Evolutionary conservation across 345 rosid species (phyloP).

Genomic region (Syzygium grande): DNA sequence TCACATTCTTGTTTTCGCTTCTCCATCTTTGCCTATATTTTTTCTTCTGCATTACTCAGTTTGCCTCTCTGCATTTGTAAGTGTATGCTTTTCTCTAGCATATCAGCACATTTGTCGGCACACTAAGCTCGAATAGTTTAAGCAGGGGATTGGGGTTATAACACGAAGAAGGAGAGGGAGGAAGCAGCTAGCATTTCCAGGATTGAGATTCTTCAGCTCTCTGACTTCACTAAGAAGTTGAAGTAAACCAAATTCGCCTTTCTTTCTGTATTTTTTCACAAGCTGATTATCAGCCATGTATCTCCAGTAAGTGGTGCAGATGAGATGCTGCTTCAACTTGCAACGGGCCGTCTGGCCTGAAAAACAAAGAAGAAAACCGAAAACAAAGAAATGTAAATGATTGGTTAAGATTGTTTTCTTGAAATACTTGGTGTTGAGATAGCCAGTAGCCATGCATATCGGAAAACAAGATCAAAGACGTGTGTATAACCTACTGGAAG

Average conservation of each 20-base stretch:
- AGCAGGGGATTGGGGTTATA: slow-evolving; percentile 66
- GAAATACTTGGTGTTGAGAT: background rate
- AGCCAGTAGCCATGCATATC: too few species aligned
- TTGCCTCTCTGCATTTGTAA: background rate
- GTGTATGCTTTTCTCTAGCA: background rate
- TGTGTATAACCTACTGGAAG: background rate
- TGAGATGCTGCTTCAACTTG: background rate
- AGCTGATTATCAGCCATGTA: background rate
- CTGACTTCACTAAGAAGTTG: slow-evolving; percentile 73
- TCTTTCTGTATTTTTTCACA: background rate
- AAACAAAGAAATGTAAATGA: too few species aligned
- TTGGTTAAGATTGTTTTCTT: background rate
- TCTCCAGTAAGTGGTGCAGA: background rate
- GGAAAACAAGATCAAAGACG: background rate
- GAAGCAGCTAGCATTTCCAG: slow-evolving; percentile 67
- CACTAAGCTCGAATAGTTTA: slow-evolving; percentile 5
- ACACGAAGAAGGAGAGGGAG: slow-evolving; percentile 73
- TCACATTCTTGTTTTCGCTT: background rate
- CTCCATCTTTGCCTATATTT: background rate
- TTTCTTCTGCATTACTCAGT: background rate
- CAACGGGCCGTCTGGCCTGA: background rate
- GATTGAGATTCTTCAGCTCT: slow-evolving; percentile 64
- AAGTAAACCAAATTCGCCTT: slow-evolving; percentile 23
- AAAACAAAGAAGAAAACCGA: background rate
- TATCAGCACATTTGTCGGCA: background rate